Percentiles rank a stretch among this genome's conserved stretches.
Conservation (phyloP, 2,329 filamentous ascomycete species). For the Rhinocladiella similis region DNA sequence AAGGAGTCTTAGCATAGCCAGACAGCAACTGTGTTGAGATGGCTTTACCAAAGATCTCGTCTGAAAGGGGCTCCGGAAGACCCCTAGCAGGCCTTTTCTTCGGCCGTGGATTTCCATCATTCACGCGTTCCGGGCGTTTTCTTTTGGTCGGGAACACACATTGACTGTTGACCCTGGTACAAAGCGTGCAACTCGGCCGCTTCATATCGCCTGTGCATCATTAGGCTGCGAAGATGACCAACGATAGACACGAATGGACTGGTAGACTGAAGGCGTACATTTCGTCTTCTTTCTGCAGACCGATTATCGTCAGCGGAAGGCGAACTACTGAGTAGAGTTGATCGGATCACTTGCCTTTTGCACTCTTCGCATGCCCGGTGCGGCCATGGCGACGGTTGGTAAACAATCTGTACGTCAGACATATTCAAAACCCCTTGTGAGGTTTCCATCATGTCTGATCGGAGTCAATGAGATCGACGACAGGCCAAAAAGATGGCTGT, state of each 20-base stretch:
- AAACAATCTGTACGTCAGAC: neutral
- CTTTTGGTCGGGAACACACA: conserved; percentile 8
- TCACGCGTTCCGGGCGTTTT: conserved; percentile 1
- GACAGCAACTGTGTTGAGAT: no score
- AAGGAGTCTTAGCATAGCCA: neutral
- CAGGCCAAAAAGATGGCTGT: no score
- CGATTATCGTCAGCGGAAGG: neutral
- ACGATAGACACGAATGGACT: neutral
- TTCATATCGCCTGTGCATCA: conserved; percentile 1
- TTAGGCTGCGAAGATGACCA: neutral
- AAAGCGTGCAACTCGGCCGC: neutral
- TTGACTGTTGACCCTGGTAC: conserved; percentile 1
- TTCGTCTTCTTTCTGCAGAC: neutral
- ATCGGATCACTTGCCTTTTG: neutral
- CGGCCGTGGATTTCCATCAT: neutral
- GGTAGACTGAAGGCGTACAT: neutral
- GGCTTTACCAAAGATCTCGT: neutral
- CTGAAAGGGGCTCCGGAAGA: neutral
- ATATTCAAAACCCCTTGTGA: neutral
- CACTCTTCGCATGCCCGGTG: conserved; percentile 3
- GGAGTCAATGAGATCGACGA: no score
- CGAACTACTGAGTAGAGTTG: neutral
- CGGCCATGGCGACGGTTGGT: neutral
- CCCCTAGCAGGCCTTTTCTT: neutral
- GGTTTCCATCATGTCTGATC: neutral